Percentiles rank a stretch among this genome's conserved stretches.
Evolutionary conservation across 2,329 filamentous ascomycete species (phyloP).

Genomic region (Septoria linicola): DNA sequence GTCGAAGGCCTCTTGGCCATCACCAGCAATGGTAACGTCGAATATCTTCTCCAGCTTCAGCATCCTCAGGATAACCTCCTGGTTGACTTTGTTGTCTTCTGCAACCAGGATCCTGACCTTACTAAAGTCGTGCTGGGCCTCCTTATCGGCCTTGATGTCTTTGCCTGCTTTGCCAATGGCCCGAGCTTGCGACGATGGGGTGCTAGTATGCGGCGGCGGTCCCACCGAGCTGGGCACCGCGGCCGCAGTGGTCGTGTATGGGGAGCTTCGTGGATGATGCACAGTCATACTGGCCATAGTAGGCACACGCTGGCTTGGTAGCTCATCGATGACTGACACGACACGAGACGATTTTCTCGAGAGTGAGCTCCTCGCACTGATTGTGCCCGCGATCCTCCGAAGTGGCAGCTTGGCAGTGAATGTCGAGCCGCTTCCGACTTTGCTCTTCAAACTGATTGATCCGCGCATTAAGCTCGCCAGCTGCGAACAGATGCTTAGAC

Average conservation of each 20-base stretch:
- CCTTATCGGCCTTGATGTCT: slow-evolving; percentile 53
- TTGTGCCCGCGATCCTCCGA: slow-evolving; percentile 52
- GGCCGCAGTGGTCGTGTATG: not conserved
- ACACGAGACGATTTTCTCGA: not conserved
- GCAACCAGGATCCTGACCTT: slow-evolving; percentile 83
- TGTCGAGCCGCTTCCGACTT: slow-evolving; percentile 70
- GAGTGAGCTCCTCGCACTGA: not conserved
- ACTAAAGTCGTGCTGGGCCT: slow-evolving; percentile 53
- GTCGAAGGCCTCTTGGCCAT: slow-evolving; percentile 73
- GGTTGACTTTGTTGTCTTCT: slow-evolving; percentile 69
- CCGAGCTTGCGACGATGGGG: slow-evolving; percentile 41
- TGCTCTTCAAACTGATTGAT: slow-evolving; percentile 68
- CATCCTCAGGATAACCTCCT: slow-evolving; percentile 62
- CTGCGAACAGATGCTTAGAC: slow-evolving; percentile 85
- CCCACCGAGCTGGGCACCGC: too few relatives aligned
- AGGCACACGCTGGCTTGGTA: not conserved
- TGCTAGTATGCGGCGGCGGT: slow-evolving; percentile 6
- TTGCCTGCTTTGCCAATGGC: slow-evolving; percentile 43
- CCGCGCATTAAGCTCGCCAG: slow-evolving; percentile 82
- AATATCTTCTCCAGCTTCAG: slow-evolving; percentile 73
- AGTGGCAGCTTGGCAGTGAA: slow-evolving; percentile 83
- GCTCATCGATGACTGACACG: not conserved
- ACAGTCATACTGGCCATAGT: slow-evolving; percentile 10
- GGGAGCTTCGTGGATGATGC: not conserved
- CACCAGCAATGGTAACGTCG: slow-evolving; percentile 75